Conservation (phyloP, 2,329 filamentous ascomycete genomes). For the Graphiopsis chlorocephala region DNA sequence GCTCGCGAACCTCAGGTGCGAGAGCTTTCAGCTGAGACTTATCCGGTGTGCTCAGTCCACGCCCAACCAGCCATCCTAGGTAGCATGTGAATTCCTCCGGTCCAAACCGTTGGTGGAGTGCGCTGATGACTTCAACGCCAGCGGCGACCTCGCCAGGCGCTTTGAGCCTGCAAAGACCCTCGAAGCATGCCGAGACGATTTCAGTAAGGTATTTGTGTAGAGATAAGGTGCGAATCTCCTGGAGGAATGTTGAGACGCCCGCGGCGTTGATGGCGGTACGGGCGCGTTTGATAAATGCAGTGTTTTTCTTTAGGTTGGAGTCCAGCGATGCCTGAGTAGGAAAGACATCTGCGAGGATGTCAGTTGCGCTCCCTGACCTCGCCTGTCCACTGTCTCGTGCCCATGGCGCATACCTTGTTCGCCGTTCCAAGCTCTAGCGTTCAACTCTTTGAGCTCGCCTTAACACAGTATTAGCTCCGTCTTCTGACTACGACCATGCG, state of each 20-base stretch:
- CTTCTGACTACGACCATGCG: background rate
- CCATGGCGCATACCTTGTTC: constrained; percentile 64
- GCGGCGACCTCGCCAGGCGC: constrained; percentile 87
- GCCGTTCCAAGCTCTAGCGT: constrained; percentile 83
- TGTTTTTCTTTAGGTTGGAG: constrained; percentile 96
- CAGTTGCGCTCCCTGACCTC: constrained; percentile 23
- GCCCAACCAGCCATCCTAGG: constrained; percentile 87
- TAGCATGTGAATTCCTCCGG: constrained; percentile 86
- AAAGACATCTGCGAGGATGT: constrained; percentile 65
- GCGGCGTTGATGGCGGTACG: constrained; percentile 82
- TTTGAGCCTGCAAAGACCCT: constrained; percentile 89
- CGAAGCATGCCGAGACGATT: constrained; percentile 92
- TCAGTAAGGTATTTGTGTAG: constrained; percentile 96
- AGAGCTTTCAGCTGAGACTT: constrained; percentile 78
- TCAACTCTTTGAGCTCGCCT: constrained; percentile 90
- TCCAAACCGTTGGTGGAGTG: constrained; percentile 93
- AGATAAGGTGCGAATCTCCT: constrained; percentile 86
- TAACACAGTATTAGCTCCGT: constrained; percentile 18
- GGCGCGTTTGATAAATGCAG: constrained; percentile 93
- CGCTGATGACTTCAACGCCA: constrained; percentile 88
- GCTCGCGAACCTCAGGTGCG: constrained; percentile 77
- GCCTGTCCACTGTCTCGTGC: background rate
- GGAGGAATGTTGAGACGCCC: constrained; percentile 77
- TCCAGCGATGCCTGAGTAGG: constrained; percentile 76
- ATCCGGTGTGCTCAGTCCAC: constrained; percentile 87